A percentile compares a stretch with the other conserved stretches of the same genome.
Evolutionary conservation across 2,329 filamentous ascomycete species (phyloP).

Genomic region (Nigrospora oryzae): DNA sequence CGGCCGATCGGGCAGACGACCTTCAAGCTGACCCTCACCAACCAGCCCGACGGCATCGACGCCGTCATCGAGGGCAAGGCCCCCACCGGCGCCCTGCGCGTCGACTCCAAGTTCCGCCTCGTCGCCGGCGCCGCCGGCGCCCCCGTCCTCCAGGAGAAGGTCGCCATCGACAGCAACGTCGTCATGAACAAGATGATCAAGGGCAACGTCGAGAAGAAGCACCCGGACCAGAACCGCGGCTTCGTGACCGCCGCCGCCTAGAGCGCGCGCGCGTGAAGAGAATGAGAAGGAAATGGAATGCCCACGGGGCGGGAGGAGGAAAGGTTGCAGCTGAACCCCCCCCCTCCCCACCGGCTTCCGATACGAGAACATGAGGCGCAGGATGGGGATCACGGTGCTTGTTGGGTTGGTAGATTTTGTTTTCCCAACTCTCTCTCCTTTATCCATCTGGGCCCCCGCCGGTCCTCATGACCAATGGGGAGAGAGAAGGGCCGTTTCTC

Average conservation of each 20-base stretch:
- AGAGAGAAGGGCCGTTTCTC: too few species aligned
- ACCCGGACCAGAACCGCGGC: conserved; percentile 12
- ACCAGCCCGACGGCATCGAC: conserved; percentile 14
- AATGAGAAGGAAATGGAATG: too few species aligned
- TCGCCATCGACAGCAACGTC: conserved; percentile 17
- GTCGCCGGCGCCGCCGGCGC: conserved; percentile 4
- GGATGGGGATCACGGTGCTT: too few species aligned
- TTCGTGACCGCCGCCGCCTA: conserved; percentile 6
- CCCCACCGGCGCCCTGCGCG: conserved; percentile 14
- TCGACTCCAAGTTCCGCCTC: conserved; percentile 7
- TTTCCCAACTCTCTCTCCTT: too few species aligned
- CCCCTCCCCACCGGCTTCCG: too few species aligned
- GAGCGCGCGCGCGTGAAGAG: too few species aligned
- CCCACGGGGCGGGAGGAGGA: too few species aligned
- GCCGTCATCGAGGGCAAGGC: conserved; percentile 14
- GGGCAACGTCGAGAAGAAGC: conserved; percentile 17
- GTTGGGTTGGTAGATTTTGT: too few species aligned
- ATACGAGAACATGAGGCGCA: too few species aligned
- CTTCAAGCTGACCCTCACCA: conserved; percentile 16
- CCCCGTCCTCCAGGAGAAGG: conserved; percentile 13
- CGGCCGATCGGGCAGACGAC: conserved; percentile 30
- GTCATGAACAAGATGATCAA: conserved; percentile 19
- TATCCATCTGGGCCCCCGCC: too few species aligned
- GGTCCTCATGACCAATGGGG: too few species aligned
- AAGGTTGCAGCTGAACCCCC: too few species aligned